Evolutionary conservation across 1,284 basidiomycete genomes (phyloP).

Genomic region (Austroboletus sp.): DNA sequence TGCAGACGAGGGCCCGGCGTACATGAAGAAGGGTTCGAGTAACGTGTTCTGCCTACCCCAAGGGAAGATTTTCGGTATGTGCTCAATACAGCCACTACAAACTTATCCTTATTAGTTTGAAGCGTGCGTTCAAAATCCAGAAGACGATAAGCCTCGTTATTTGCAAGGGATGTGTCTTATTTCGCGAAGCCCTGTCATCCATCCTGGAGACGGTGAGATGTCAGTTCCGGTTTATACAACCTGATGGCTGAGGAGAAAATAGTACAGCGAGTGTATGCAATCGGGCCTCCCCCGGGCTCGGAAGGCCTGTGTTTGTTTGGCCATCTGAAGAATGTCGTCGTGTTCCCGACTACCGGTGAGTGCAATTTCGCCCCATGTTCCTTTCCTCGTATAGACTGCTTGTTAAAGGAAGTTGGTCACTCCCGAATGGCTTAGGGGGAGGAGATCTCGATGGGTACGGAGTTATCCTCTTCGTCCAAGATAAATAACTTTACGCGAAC

Average conservation of each 20-base stretch:
- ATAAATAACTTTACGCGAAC: slow-evolving; percentile 1
- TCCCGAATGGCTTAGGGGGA: slow-evolving; percentile 63
- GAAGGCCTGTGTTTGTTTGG: slow-evolving; percentile 51
- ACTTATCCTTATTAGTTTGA: slow-evolving; percentile 28
- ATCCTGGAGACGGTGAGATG: slow-evolving; percentile 61
- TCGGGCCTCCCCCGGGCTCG: slow-evolving; percentile 56
- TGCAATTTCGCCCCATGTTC: slow-evolving; percentile 10
- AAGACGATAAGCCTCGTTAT: slow-evolving; percentile 43
- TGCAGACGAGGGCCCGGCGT: slow-evolving; percentile 69
- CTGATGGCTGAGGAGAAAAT: slow-evolving; percentile 5
- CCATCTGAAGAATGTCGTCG: slow-evolving; percentile 64
- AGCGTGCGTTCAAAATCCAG: slow-evolving; percentile 53
- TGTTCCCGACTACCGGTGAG: slow-evolving; percentile 61
- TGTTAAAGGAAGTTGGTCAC: slow-evolving; percentile 48
- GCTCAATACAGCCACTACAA: neutral
- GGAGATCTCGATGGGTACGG: slow-evolving; percentile 69
- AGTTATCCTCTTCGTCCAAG: slow-evolving; percentile 13
- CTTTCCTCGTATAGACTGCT: neutral
- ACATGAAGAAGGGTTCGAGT: slow-evolving; percentile 41
- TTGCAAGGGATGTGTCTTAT: slow-evolving; percentile 55
- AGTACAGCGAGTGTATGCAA: slow-evolving; percentile 66
- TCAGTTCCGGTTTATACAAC: neutral
- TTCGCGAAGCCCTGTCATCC: slow-evolving; percentile 60
- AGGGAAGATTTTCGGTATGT: slow-evolving; percentile 57
- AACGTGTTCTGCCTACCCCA: slow-evolving; percentile 50